phyloP scores from a whole-genome alignment of 2,329 filamentous ascomycete genomes.

The Chalaropsis ovoidea region DNA sequence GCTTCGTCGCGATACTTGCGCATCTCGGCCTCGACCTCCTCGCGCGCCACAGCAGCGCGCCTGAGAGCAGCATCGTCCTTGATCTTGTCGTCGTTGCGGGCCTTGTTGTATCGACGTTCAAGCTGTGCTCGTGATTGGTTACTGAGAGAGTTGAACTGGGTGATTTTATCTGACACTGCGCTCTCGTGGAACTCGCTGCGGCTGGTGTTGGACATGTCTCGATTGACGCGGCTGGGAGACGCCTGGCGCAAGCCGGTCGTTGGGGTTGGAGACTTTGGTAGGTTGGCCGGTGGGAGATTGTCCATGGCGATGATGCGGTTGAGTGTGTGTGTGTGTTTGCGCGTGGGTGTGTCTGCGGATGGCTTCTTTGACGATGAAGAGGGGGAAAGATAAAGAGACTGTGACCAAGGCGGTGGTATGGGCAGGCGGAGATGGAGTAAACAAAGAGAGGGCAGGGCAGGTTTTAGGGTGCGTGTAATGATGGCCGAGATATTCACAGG shows the following conservation, averaged over 20 bases:
- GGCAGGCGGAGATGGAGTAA: neutral
- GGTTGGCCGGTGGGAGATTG: neutral
- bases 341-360: neutral
- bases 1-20: slow-evolving; percentile 53
- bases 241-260: slow-evolving; percentile 40
- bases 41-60: slow-evolving; percentile 56
- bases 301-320: slow-evolving; percentile 8
- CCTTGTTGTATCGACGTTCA: slow-evolving; percentile 38
- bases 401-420: neutral
- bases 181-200: slow-evolving; percentile 43
- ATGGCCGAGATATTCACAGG: too few species aligned
- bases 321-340: neutral
- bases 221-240: slow-evolving; percentile 55
- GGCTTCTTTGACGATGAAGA: neutral
- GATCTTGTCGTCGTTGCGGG: neutral
- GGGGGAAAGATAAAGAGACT: neutral
- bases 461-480: neutral
- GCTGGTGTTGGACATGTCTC: slow-evolving; percentile 33
- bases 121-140: slow-evolving; percentile 46
- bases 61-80: slow-evolving; percentile 49
- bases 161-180: slow-evolving; percentile 57
- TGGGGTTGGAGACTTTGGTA: neutral
- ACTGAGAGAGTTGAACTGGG: slow-evolving; percentile 61
- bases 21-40: slow-evolving; percentile 62
- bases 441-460: neutral